Evolutionary conservation across 768 basidiomycete species (phyloP), one percentile per base, ranked within the genome.

Genomic region (Podaxis mareebaensis): DNA sequence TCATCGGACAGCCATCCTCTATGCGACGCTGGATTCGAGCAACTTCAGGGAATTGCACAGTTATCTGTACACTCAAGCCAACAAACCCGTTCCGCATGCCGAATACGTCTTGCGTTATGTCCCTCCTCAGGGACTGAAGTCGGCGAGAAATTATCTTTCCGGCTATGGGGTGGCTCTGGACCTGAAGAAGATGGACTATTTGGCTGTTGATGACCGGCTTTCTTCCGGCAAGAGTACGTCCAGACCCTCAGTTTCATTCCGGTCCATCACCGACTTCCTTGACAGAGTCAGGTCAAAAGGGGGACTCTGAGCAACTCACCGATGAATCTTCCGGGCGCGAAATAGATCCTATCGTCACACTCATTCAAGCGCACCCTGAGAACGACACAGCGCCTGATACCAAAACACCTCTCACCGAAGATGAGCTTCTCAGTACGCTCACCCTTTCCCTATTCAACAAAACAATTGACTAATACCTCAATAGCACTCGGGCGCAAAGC

Each of bases 131-230:
- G 62, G 61, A 11, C 65, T 70, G 0, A 55, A 68, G 0, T 69
- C 68, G 0, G 67, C 73, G 22, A 71, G 75, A 4, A 83, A 75
- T 63, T 81, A 83, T 69, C 77, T 99, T 7, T 87, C 91, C 3
- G 96, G 96, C 4, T 99, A 94, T 68, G 97, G 97, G 3, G 96
- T 96, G 6, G 83, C 91, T 22, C 78, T 99, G 58, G 94, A 96
- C 67, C 75, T 99, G 68, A 99, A 99, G 81, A 97, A 96, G 78
- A 97, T 87, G 82, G 97, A 99, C 69, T 99, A 99, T 72, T 83
- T 98, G 12, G 95, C 90, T 3, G 77, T 98, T 7, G 97, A 99
- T 71, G 97, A 99, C 73, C 79, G 97, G 51, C 74, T 83, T 56
- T 70, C 77, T 3, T 74, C 72, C 48, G 55, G 64, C 53, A 66